A percentile compares a stretch with the other conserved stretches of the same genome.
These are phyloP conservation scores for Candida easanensis DNA, from an alignment of 805 yeast genomes.

Conservation along the genomic window DNA sequence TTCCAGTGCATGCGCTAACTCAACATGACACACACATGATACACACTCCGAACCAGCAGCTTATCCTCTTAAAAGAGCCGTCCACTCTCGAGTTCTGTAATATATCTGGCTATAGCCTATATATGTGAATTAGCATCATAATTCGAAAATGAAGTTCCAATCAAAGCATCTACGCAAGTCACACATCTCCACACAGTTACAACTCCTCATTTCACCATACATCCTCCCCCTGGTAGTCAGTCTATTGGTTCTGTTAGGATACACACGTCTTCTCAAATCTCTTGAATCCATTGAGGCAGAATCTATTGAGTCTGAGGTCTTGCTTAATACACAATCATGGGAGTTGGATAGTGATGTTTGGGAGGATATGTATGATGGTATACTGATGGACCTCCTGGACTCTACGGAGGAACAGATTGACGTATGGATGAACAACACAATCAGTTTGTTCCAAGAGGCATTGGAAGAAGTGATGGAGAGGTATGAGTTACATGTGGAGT, in stretches of 20 bases:
- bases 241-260: slow-evolving; percentile 1
- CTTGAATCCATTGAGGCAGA: neutral
- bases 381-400: neutral
- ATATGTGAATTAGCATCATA: no score
- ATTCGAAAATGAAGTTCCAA: slow-evolving; percentile 9
- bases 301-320: neutral
- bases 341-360: neutral
- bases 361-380: neutral
- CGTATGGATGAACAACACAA: slow-evolving; percentile 4
- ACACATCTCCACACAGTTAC: slow-evolving; percentile 7
- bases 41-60: no score
- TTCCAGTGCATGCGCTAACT: no score
- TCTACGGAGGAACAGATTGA: neutral
- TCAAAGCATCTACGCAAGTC: slow-evolving; percentile 11
- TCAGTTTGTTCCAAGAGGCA: neutral
- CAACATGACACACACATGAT: no score
- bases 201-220: slow-evolving; percentile 6
- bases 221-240: neutral
- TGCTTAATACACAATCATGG: neutral
- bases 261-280: neutral
- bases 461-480: neutral
- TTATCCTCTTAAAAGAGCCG: no score
- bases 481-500: neutral
- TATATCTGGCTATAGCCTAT: no score
- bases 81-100: no score